phyloP scores from a whole-genome alignment of 805 yeast genomes.

The Starmerella scarabaei region DNA sequence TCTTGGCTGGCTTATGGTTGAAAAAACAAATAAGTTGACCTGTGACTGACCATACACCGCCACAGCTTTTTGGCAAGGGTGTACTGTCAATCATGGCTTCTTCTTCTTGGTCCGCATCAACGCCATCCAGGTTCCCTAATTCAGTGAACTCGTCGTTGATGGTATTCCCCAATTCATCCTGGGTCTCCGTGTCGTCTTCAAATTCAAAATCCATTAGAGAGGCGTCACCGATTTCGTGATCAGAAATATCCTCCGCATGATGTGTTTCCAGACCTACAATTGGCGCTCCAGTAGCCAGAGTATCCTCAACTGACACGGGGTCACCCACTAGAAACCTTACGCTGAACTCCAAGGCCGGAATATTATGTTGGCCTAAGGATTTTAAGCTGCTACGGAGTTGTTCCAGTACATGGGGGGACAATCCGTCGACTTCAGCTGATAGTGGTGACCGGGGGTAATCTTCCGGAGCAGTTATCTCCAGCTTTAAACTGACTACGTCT shows the following conservation, averaged over 20 bases:
- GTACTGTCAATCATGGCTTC: constrained; percentile 53
- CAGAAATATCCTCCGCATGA: not conserved
- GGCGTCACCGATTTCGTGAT: not conserved
- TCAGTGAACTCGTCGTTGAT: not conserved
- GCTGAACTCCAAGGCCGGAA: constrained; percentile 69
- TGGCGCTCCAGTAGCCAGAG: constrained; percentile 1
- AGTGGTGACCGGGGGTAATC: constrained; percentile 57
- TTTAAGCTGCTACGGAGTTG: constrained; percentile 1
- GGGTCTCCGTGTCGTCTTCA: not conserved
- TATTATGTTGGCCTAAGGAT: constrained; percentile 42
- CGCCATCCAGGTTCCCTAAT: constrained; percentile 19
- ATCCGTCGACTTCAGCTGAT: not conserved
- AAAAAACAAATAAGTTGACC: constrained; percentile 78
- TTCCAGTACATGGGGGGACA: not conserved
- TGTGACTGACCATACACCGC: constrained; percentile 71
- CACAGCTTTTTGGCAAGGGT: constrained; percentile 88
- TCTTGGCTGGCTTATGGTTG: constrained; percentile 28
- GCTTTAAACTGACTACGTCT: constrained; percentile 49
- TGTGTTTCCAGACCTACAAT: no score
- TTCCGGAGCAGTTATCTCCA: constrained; percentile 57
- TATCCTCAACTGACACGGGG: constrained; percentile 16
- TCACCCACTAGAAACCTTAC: constrained; percentile 69
- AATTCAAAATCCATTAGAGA: not conserved
- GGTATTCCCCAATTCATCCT: not conserved
- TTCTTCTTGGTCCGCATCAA: constrained; percentile 25